phyloP scores from a whole-genome alignment of 1,284 basidiomycete genomes.

The Pholiota adiposa region DNA sequence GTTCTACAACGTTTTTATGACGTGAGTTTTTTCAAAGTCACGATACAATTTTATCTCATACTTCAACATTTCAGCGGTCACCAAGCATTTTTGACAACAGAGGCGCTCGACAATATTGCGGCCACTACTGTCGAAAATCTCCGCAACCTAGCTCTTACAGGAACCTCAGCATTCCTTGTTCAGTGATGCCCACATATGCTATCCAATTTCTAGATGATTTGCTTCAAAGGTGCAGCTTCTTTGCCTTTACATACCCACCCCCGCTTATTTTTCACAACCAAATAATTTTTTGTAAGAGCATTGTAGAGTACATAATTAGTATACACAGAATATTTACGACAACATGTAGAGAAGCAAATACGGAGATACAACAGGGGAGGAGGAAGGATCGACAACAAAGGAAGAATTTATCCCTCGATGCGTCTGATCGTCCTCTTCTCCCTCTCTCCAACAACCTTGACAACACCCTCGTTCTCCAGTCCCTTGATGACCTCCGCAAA shows the following conservation, averaged over 20 bases:
- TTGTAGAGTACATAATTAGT: conserved; percentile 4
- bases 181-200: neutral
- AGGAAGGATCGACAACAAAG: neutral
- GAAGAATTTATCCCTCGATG: conserved; percentile 48
- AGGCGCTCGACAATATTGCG: conserved; percentile 41
- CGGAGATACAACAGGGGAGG: neutral
- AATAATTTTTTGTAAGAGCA: neutral
- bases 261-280: neutral
- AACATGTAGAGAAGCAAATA: neutral
- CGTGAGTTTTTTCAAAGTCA: conserved; percentile 25
- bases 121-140: conserved; percentile 40
- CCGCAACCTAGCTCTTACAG: conserved; percentile 24
- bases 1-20: conserved; percentile 47
- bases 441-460: conserved; percentile 86
- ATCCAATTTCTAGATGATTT: neutral
- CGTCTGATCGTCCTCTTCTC: conserved; percentile 81
- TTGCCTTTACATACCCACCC: neutral
- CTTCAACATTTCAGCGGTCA: conserved; percentile 33
- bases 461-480: conserved; percentile 80
- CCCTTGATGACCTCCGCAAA: conserved; percentile 82
- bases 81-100: conserved; percentile 42
- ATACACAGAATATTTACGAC: conserved; percentile 7
- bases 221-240: neutral
- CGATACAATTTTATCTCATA: neutral
- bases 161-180: neutral